Conservation (phyloP, 768 basidiomycete species). For the Lenzites betulinus region DNA sequence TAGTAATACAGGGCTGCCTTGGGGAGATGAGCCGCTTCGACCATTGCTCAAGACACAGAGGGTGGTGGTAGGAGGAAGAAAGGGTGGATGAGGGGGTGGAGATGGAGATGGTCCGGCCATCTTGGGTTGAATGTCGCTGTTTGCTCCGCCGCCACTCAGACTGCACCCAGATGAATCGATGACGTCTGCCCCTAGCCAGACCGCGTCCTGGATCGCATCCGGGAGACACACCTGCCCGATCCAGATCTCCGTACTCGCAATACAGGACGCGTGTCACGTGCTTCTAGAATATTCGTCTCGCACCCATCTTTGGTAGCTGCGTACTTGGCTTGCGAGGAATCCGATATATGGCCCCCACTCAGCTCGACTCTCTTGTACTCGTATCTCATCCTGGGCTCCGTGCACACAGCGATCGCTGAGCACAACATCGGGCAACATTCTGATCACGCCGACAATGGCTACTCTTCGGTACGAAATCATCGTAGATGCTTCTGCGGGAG, state of each 20-base stretch:
- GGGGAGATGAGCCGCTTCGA: conserved; percentile 39
- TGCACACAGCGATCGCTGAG: background rate
- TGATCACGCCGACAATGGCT: background rate
- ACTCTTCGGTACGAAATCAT: conserved; percentile 6
- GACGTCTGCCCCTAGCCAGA: conserved; percentile 11
- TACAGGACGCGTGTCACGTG: conserved; percentile 18
- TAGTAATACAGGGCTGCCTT: conserved; percentile 85
- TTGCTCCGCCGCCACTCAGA: conserved; percentile 7
- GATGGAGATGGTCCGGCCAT: background rate
- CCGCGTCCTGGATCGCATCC: background rate
- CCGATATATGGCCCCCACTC: background rate
- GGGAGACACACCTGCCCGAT: conserved; percentile 11
- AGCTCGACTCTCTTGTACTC: background rate
- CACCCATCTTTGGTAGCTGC: conserved; percentile 10
- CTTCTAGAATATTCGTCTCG: conserved; percentile 25
- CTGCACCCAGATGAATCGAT: background rate
- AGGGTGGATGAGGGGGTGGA: conserved; percentile 1
- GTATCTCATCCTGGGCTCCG: background rate
- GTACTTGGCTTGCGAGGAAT: background rate
- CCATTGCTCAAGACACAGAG: conserved; percentile 11
- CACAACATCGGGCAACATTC: background rate
- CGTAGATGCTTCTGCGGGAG: background rate
- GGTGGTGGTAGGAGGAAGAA: background rate
- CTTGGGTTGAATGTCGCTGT: conserved; percentile 7
- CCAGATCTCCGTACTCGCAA: conserved; percentile 11